A percentile compares a stretch with the other conserved stretches of the same genome.
These are phyloP conservation scores for Ceratocystis cacaofunesta DNA, from an alignment of 2,329 filamentous ascomycete genomes.

Conservation along the genomic window DNA sequence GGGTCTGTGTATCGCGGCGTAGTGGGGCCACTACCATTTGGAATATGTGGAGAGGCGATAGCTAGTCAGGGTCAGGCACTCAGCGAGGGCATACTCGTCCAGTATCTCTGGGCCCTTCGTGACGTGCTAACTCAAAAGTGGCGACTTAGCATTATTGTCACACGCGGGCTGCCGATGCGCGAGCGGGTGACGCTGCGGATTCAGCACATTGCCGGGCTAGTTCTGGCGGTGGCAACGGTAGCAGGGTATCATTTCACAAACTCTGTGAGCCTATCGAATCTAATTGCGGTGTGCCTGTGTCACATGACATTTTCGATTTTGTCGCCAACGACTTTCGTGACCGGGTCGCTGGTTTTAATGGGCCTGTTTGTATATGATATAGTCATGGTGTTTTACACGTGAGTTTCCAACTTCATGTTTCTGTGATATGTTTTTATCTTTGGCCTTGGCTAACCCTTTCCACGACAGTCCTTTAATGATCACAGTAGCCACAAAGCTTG, in stretches of 20 bases:
- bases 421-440: background rate
- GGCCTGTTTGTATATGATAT: constrained; percentile 92
- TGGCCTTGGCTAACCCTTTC: constrained; percentile 19
- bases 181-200: constrained; percentile 39
- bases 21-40: constrained; percentile 22
- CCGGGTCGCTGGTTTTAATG: constrained; percentile 59
- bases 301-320: constrained; percentile 71
- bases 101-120: constrained; percentile 35
- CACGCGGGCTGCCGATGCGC: constrained; percentile 30
- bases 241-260: constrained; percentile 53
- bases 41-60: background rate
- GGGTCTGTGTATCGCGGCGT: constrained; percentile 15
- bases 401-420: constrained; percentile 24
- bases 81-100: no score
- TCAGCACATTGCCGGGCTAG: constrained; percentile 40
- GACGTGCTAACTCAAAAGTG: constrained; percentile 37
- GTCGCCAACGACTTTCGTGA: constrained; percentile 77
- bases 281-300: constrained; percentile 75
- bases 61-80: background rate
- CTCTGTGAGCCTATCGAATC: constrained; percentile 53
- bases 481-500: constrained; percentile 72
- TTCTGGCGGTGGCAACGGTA: constrained; percentile 39
- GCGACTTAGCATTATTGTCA: constrained; percentile 35
- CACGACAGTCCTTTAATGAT: constrained; percentile 57
- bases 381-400: constrained; percentile 77